Evolutionary conservation across 768 basidiomycete species (phyloP), one percentile per base, ranked within the genome.

Genomic region (Leccinum sublutescens): DNA sequence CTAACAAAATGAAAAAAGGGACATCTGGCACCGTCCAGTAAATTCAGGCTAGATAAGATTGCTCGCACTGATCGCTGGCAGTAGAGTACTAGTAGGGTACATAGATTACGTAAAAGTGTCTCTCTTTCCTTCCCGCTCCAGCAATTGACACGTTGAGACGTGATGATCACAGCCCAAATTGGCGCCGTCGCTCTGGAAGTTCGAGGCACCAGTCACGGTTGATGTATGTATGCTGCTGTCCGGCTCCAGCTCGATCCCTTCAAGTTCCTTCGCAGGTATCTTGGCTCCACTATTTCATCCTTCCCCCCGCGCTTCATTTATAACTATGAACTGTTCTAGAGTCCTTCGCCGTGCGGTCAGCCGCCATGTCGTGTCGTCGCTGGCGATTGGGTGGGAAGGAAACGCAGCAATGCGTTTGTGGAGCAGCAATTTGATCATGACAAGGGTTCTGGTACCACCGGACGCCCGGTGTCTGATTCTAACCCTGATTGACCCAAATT

Each of bases 401-500:
- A 48, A 43, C 50, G 50, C 34, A 45, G 38, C 23, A 40, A n/a
- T 7, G 19, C 21, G 47, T 34, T 5, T 54, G 52, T 54, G 62
- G 56, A 54, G 53, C 27, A 49, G 11, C 19, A 25, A 27, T 10
- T 43, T 36, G 36, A 40, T 55, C 50, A 47, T 48, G 45, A 21
- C 53, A 54, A n/a, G 11, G 17, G 23, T 65, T 48, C 52, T 31
- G 14, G 40, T n/a, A 40, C 40, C 40, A n/a, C n/a, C 49, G 50
- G 53, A 52, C n/a, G 45, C 23, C 60, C 45, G 40, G 36, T 10
- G 23, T 33, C 31, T 38, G 49, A 15, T 52, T 23, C 40, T 40
- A 40, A 40, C 33, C 51, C 60, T 58, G 47, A 64, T 55, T 64
- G 43, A 17, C 62, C 47, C n/a, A 51, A 48, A 51, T 29, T 4